Evolutionary conservation across 371 early-diverging fungal species (phyloP).

Genomic region (Mortierella polycephala): DNA sequence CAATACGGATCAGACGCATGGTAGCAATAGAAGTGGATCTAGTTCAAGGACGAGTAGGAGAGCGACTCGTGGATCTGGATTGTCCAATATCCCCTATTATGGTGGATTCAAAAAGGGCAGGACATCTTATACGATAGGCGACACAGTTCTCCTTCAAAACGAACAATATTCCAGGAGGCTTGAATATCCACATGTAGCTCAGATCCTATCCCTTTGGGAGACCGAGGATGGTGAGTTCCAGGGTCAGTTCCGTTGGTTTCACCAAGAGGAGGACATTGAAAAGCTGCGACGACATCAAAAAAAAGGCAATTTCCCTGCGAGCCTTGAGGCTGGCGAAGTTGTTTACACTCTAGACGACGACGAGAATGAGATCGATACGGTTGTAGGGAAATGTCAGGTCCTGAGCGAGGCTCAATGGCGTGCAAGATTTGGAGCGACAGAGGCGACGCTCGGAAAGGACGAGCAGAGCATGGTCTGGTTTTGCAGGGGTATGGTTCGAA

Average conservation of each 20-base stretch:
- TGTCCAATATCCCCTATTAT: constrained; percentile 49
- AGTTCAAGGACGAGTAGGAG: constrained; percentile 12
- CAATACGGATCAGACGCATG: neutral
- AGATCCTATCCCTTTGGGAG: constrained; percentile 60
- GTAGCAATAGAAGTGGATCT: neutral
- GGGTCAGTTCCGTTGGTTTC: constrained; percentile 60
- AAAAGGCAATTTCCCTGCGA: constrained; percentile 38
- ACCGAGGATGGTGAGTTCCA: constrained; percentile 57
- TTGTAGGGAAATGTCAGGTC: constrained; percentile 54
- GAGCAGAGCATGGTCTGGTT: constrained; percentile 22
- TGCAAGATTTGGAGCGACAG: constrained; percentile 6
- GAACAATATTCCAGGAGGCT: constrained; percentile 33
- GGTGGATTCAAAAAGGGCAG: constrained; percentile 28
- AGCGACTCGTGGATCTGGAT: constrained; percentile 48
- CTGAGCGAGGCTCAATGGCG: constrained; percentile 38
- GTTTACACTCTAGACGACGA: constrained; percentile 62
- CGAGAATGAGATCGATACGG: constrained; percentile 53
- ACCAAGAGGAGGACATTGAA: constrained; percentile 50
- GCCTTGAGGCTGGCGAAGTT: constrained; percentile 47
- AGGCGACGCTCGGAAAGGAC: neutral
- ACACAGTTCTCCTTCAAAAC: constrained; percentile 46
- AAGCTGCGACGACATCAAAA: constrained; percentile 25
- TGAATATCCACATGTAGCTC: constrained; percentile 56
- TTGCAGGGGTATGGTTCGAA: constrained; percentile 54
- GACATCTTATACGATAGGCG: constrained; percentile 30